Evolutionary conservation across 108 stramenopile species (phyloP).

Genomic region (Stephanodiscus triporus): DNA sequence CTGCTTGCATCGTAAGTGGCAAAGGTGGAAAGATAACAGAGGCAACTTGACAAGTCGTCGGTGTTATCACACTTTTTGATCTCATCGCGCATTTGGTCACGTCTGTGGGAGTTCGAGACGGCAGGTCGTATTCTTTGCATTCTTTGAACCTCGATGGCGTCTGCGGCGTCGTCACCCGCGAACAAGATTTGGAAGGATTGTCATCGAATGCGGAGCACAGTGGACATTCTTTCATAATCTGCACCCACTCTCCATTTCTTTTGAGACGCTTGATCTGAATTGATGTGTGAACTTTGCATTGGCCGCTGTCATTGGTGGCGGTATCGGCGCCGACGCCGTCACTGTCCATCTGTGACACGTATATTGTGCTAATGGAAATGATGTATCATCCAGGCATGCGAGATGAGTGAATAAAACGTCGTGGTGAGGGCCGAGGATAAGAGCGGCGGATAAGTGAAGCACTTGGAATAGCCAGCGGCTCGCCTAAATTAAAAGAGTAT

Average conservation of each 20-base stretch:
- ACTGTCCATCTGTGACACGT: too few species aligned
- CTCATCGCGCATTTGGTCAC: background rate
- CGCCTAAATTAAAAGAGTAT: too few species aligned
- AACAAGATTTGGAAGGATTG: background rate
- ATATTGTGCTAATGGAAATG: too few species aligned
- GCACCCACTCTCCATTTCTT: background rate
- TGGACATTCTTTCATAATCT: background rate
- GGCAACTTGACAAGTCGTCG: background rate
- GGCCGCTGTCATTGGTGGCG: background rate
- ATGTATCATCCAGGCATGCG: too few species aligned
- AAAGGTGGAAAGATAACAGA: background rate
- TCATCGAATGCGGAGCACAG: background rate
- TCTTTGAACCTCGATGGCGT: background rate
- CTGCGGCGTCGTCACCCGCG: background rate
- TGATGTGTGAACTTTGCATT: slow-evolving; percentile 1
- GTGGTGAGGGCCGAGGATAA: too few species aligned
- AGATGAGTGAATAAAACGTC: too few species aligned
- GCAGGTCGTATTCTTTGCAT: background rate
- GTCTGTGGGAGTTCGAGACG: background rate
- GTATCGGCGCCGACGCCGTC: background rate
- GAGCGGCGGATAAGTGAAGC: too few species aligned
- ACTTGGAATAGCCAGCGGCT: too few species aligned
- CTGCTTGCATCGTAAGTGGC: background rate
- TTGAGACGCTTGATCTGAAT: slow-evolving; percentile 8
- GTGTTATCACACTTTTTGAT: too few species aligned